A percentile compares a stretch with the other conserved stretches of the same genome.
phyloP scores from a whole-genome alignment of 2,329 filamentous ascomycete species.

The Pleomassaria siparia region DNA sequence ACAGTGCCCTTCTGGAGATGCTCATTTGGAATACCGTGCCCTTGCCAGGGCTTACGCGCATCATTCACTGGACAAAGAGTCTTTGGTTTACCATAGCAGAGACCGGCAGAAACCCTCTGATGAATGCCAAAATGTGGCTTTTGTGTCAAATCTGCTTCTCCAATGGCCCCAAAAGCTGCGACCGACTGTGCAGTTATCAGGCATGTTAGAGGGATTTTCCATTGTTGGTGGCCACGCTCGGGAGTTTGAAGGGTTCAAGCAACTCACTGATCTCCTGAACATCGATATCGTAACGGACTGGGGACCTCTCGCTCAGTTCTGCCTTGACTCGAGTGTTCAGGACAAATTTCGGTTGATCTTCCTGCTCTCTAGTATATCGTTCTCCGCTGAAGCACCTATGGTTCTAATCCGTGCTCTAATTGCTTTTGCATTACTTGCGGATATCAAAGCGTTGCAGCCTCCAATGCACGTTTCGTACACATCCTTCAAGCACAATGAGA shows the following conservation, averaged over 20 bases:
- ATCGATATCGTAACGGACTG: constrained; percentile 45
- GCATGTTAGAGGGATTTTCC: constrained; percentile 33
- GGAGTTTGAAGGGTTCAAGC: constrained; percentile 25
- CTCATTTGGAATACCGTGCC: constrained; percentile 23
- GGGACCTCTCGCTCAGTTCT: constrained; percentile 48
- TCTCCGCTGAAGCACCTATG: constrained; percentile 43
- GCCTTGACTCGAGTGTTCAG: constrained; percentile 21
- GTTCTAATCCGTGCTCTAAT: constrained; percentile 47
- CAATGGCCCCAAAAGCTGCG: constrained; percentile 12
- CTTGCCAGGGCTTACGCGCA: constrained; percentile 1
- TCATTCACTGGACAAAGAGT: not conserved
- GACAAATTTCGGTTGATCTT: constrained; percentile 49
- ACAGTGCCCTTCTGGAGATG: not conserved
- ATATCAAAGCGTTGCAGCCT: constrained; percentile 42
- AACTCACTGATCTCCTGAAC: constrained; percentile 46
- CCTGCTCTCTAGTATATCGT: constrained; percentile 50
- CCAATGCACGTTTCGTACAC: constrained; percentile 36
- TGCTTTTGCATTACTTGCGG: constrained; percentile 47
- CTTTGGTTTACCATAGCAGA: constrained; percentile 13
- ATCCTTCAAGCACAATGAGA: constrained; percentile 40
- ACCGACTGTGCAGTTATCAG: constrained; percentile 6
- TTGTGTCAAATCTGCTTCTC: constrained; percentile 15
- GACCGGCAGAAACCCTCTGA: constrained; percentile 8
- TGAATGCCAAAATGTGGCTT: constrained; percentile 11
- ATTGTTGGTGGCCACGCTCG: constrained; percentile 44